Evolutionary conservation across 139 green algal genomes (phyloP), one percentile per base, ranked within the genome.

Genomic region (Tetraselmis chui): DNA sequence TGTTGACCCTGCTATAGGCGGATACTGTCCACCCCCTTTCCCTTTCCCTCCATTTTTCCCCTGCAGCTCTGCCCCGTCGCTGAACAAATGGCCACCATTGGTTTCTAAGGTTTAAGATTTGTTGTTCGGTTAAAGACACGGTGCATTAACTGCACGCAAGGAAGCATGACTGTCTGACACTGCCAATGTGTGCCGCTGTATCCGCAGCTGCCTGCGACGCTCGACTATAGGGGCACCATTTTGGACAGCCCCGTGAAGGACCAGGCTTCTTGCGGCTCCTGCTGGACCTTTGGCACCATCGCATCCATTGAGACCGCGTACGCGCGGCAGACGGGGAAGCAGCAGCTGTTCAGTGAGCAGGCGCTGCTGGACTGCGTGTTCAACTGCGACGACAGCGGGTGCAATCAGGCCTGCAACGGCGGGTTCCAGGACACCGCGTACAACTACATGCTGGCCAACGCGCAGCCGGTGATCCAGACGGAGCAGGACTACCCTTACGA

Each of bases 221-320:
- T 93, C 28, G 84, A 86, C 79, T 93, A 87, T 85, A 76, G 85
- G 29, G 85, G 86, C 58, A 88, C 83, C 11, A 59, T 59, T 0
- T 85, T 87, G 11, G 89, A 91, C 84, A 85, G 79, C 83, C 87
- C 90, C 2, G 87, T 92, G 76, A 93, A 93, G 81, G 87, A 93
- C 78, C 90, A 93, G 84, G 86, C 85, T 0, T 83, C 84, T 11
- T 93, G 90, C 81, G 90, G 90, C 31, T 88, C 82, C 31, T 92
- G 90, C 88, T 92, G 88, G 85, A 83, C 89, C 0, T 93, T 93
- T 76, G 85, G 84, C 25, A 76, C 87, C 0, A 79, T 89, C 0
- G 89, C 75, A 0, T 79, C 89, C 23, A 32, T 92, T 1, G 89
- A 92, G 79, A 75, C 87, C 2, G 89, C 89, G 0, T 86, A 86